Evolutionary conservation across 2,329 filamentous ascomycete genomes (phyloP), one percentile per base, ranked within the genome.

Genomic region (Sporothrix pseudoabietina): DNA sequence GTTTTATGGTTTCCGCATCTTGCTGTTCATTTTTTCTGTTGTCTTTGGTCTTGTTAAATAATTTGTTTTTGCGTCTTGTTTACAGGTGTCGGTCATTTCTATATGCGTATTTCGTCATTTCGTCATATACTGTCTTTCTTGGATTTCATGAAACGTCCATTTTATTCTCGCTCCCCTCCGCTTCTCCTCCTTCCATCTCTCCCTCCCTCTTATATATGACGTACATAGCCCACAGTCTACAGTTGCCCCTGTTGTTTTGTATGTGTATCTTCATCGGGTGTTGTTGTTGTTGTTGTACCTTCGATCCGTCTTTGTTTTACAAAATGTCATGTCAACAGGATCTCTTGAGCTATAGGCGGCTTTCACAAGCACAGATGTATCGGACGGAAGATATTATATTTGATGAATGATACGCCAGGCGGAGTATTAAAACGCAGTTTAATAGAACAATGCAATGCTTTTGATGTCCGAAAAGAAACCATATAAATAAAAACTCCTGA

Each of bases 71-170:
- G 6, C 39, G 49, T 57, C 10, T 69, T 65, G 69, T 63, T 68
- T 71, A 69, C 52, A 74, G 74, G 75, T 74, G 74, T 75, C 72
- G 71, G 74, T 76, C 71, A 71, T 74, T 69, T 75, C 26, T 47
- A 49, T 61, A 52, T 54, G 74, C 55, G 69, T 57, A 52, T 61
- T 26, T 52, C 55, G 39, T 72, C 74, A 75, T 61, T 26, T 52
- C 55, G 39, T 72, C 74, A 75, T 76, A 72, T 72, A 75, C 66
- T 70, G 74, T 72, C 68, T 72, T 72, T 73, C 72, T 73, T 73
- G 73, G 73, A 73, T 75, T 76, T 74, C 63, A 69, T 71, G 57
- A 69, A 69, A 65, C 74, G 73, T 77, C 14, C 52, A 30, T n/a
- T 35, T 55, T 16, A 63, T 47, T 49, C 5, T 68, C 47, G 30